Evolutionary conservation across 2,329 filamentous ascomycete species (phyloP).

Genomic region (Lachnellula cervina): DNA sequence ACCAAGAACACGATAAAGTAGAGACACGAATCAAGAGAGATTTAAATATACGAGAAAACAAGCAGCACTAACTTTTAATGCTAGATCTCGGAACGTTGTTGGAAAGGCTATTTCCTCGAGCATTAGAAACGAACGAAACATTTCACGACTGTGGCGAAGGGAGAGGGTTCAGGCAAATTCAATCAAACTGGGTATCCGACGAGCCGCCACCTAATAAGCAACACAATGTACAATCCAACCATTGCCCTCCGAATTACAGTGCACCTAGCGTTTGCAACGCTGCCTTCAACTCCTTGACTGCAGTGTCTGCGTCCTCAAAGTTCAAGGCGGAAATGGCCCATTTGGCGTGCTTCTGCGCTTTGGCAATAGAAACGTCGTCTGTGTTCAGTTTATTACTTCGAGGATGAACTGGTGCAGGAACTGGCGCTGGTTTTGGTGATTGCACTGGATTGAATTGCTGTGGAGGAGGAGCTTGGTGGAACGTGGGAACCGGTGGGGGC

Average conservation of each 20-base stretch:
- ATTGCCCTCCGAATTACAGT: conserved; percentile 8
- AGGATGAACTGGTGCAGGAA: conserved; percentile 22
- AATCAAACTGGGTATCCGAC: conserved; percentile 4
- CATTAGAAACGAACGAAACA: too few species aligned
- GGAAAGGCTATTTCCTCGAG: too few species aligned
- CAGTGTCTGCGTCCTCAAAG: conserved; percentile 91
- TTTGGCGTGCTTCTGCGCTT: conserved; percentile 91
- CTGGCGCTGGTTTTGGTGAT: conserved; percentile 24
- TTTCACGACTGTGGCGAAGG: too few species aligned
- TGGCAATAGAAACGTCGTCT: conserved; percentile 67
- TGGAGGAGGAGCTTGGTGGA: conserved; percentile 9
- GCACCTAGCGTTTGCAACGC: conserved; percentile 51
- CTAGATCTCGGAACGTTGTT: too few species aligned
- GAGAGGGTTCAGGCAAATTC: background rate
- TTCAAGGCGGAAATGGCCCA: conserved; percentile 97
- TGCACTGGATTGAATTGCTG: conserved; percentile 4
- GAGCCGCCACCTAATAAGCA: background rate
- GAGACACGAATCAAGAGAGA: too few species aligned
- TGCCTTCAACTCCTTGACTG: conserved; percentile 74
- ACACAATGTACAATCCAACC: conserved; percentile 3
- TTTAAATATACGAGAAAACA: too few species aligned
- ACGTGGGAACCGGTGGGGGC: conserved; percentile 7
- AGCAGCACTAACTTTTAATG: too few species aligned
- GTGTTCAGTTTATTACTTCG: conserved; percentile 40
- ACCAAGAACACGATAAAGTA: too few species aligned